These are phyloP conservation scores for Pseudogymnoascus sp. DNA, from an alignment of 2,329 filamentous ascomycete species.

Conservation along the genomic window DNA sequence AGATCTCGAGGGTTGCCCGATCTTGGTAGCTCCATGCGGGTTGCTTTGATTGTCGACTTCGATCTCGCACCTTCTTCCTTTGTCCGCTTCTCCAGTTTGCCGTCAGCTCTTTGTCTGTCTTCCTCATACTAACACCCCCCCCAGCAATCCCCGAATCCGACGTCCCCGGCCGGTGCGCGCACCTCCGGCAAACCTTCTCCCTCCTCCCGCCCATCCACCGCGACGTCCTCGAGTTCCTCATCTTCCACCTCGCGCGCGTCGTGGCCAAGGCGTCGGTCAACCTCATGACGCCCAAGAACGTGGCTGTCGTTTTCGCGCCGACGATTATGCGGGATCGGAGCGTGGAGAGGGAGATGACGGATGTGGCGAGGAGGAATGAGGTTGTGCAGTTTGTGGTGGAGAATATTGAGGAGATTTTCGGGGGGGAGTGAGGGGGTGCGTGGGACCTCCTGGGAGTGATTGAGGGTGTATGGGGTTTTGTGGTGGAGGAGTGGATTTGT, in stretches of 20 bases:
- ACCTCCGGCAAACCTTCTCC: constrained; percentile 65
- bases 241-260: constrained; percentile 87
- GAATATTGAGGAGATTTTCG: constrained; percentile 75
- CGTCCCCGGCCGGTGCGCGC: constrained; percentile 57
- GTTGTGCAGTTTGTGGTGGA: constrained; percentile 91
- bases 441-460: no score
- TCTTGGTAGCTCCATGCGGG: not conserved
- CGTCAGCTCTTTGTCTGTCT: no score
- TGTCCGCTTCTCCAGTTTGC: not conserved
- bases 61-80: not conserved
- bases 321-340: constrained; percentile 92
- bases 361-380: constrained; percentile 88
- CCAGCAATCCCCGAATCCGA: constrained; percentile 57
- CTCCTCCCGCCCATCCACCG: constrained; percentile 75
- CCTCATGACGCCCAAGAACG: constrained; percentile 91
- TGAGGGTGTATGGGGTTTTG: not conserved
- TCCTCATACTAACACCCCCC: constrained; percentile 21
- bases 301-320: constrained; percentile 94
- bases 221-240: constrained; percentile 84
- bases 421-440: not conserved
- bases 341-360: constrained; percentile 88
- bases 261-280: constrained; percentile 77
- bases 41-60: not conserved
- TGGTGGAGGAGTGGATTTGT: not conserved
- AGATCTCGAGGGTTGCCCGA: not conserved